Conservation (phyloP, 306 rosid genomes). For the Citrullus colocynthis region DNA sequence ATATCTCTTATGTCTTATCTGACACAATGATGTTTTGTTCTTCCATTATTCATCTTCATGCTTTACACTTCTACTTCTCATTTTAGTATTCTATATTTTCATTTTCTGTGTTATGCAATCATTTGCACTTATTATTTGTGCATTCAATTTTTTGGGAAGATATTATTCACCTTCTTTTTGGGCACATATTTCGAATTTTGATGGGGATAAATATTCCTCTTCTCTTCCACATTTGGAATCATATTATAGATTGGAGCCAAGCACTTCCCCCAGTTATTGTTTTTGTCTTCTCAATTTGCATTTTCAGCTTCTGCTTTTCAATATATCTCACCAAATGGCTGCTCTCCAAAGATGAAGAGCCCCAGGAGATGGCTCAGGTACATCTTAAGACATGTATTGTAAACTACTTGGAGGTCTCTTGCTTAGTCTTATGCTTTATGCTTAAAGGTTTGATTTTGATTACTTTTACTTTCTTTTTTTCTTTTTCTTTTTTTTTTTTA, state of each 20-base stretch:
- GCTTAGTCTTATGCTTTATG: too few species aligned
- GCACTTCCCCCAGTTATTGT: conserved; percentile 72
- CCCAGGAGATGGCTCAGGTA: conserved; percentile 98
- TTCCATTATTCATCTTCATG: not conserved
- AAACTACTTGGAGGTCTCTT: not conserved
- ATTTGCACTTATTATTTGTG: not conserved
- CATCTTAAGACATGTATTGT: conserved; percentile 5
- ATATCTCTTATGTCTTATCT: too few species aligned
- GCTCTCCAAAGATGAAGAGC: conserved; percentile 95
- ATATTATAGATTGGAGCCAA: conserved; percentile 79
- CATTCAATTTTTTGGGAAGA: not conserved
- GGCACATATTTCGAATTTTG: conserved; percentile 74
- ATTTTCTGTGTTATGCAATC: not conserved
- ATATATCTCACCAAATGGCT: conserved; percentile 84
- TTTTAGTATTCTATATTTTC: not conserved
- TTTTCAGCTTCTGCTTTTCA: conserved; percentile 73
- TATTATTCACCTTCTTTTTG: conserved; percentile 9
- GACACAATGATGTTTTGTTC: not conserved
- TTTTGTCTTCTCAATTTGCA: conserved; percentile 80
- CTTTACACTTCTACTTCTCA: not conserved
- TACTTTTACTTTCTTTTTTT: too few species aligned
- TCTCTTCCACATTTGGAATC: conserved; percentile 50
- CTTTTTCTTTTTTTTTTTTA: too few species aligned
- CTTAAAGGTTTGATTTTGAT: too few species aligned
- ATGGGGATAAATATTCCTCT: conserved; percentile 63